Base-by-base conservation (phyloP, 2,329 filamentous ascomycete genomes). In the Westerdykella sp. region DNA sequence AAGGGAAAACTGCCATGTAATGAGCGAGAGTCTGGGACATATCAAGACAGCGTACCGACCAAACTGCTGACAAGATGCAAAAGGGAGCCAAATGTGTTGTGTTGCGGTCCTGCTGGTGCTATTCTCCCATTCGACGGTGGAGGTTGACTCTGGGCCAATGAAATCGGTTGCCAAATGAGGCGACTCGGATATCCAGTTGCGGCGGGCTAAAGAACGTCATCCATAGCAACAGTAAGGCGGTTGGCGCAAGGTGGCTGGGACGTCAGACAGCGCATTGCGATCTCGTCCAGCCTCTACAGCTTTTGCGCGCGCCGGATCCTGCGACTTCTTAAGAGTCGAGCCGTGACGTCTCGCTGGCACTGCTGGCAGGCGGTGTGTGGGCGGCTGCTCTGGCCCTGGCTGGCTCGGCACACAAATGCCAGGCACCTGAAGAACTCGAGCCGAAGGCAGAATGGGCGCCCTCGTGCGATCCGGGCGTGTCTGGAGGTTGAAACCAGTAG, bases 251-350 rank as follows among this genome's bases (percentile, higher is more conserved):
- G 56, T 55, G 58, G 60, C 56, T 63, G 57, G 60, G 51, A 55
- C 55, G 47, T 58, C 51, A 46, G 54, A 63, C 61, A 65, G 60
- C 59, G 62, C 65, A 67, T 67, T 52, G 60, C 63, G 62, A 64
- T 53, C 49, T 57, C 53, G 42, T 59, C 52, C 56, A 56, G 52
- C 58, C 59, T 57, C 54, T 42, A 4, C 25, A 46, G 45, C 51
- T 45, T 49, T 55, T 47, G 48, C 52, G 56, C 52, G 56, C 55
- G 57, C 54, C 56, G 54, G 55, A 53, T 51, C 41, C 48, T 52
- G 57, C 53, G 55, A 63, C 53, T 54, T 54, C 58, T 62, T 62
- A 58, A 48, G 40, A 56, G n/a, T 35, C 32, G 32, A 36, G 50
- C 53, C 49, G 54, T 54, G 54, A 62, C 53, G 60, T 56, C 44